Evolutionary conservation across 2,329 filamentous ascomycete genomes (phyloP), one percentile per base, ranked within the genome.

Genomic region (Amauroascus niger): DNA sequence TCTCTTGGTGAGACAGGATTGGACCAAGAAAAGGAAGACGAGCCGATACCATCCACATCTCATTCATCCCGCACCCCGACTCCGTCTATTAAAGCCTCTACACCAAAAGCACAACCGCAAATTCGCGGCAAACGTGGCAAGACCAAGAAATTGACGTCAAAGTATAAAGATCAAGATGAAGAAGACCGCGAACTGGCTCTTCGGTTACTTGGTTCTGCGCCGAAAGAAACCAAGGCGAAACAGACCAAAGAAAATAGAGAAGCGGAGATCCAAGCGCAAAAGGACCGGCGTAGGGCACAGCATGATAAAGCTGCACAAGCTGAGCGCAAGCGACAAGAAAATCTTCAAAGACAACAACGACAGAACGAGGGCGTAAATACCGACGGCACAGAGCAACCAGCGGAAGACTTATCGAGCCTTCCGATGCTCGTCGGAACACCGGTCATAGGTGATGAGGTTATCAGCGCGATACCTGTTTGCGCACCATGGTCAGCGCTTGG

Each of bases 91-190:
- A 30, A 43, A 40, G 24, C 45, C 22, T 53, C 28, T 16, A 54
- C 53, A 44, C 33, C 55, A 46, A 57, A 56, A 48, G 53, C 54
- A 44, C 62, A 57, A 51, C 55, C 51, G 58, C 58, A 50, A 45
- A 69, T 77, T 13, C 83, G 90, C 54, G 88, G 89, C 28, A 88
- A 94, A 67, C 82, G 81, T 55, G 79, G 79, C 56, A 95, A 95
- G 67, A 83, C 84, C 41, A 95, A 94, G 74, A 95, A 93, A 68
- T 83, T 88, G 1, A 88, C 88, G 2, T 75, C 81, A 55, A 96
- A 95, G 67, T 98, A 98, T 71, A 91, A 86, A 44, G 76, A 94
- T 62, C 93, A 97, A 75, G 91, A 97, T 62, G 89, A 95, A 53
- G 91, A 95, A 69, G 93, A 98, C 64, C 87, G 89, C 11, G 80